phyloP scores from a whole-genome alignment of 2,329 filamentous ascomycete genomes.

The Botryotinia narcissicola region DNA sequence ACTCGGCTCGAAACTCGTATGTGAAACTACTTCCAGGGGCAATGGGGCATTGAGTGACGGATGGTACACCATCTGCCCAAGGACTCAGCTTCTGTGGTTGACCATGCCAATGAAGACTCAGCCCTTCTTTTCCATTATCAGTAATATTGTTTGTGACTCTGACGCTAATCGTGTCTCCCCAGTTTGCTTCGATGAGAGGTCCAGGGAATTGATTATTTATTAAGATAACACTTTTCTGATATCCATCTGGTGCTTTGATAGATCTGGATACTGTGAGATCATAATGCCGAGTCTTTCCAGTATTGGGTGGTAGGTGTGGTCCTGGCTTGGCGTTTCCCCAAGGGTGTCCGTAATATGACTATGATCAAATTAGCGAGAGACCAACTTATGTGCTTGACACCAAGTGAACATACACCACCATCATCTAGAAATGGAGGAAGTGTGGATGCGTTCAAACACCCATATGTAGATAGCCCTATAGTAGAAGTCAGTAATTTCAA shows the following conservation, averaged over 20 bases:
- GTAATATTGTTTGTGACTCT: conserved; percentile 67
- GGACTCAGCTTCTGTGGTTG: conserved; percentile 42
- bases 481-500: background rate
- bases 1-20: conserved; percentile 28
- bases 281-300: conserved; percentile 41
- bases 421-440: conserved; percentile 45
- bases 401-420: conserved; percentile 39
- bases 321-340: conserved; percentile 47
- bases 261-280: conserved; percentile 35
- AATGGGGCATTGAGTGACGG: conserved; percentile 62
- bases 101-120: conserved; percentile 47
- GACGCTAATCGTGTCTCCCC: conserved; percentile 49
- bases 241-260: conserved; percentile 41
- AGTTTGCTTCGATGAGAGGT: conserved; percentile 38
- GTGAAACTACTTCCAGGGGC: conserved; percentile 41
- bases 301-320: conserved; percentile 35
- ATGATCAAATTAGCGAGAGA: background rate
- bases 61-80: conserved; percentile 43
- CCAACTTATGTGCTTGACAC: background rate
- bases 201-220: conserved; percentile 39
- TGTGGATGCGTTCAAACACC: conserved; percentile 36
- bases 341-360: conserved; percentile 45
- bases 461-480: conserved; percentile 32
- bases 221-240: conserved; percentile 51
- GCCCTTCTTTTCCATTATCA: conserved; percentile 34